Conservation (phyloP, 441 rosid species). For the Adansonia gregorii region DNA sequence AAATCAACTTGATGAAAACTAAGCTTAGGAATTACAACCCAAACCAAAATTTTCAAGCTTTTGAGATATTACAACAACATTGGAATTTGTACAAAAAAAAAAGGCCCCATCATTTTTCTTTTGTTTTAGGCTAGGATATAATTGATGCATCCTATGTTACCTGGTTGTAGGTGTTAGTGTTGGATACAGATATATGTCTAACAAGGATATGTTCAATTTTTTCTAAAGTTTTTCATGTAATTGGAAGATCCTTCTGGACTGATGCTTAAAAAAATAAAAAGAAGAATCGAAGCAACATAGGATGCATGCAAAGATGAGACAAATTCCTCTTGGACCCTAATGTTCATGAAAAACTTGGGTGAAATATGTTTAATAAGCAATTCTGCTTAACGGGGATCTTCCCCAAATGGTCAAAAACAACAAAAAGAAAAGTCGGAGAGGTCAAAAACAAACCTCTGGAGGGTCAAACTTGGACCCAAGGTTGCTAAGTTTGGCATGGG, state of each 20-base stretch:
- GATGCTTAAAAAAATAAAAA: too few species aligned
- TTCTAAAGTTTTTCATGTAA: too few species aligned
- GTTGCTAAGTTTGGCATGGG: conserved; percentile 93
- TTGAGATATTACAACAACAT: not conserved
- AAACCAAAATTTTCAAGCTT: not conserved
- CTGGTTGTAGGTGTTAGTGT: too few species aligned
- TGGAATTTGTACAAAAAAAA: not conserved
- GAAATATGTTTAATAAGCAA: not conserved
- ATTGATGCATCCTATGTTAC: not conserved
- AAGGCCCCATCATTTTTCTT: not conserved
- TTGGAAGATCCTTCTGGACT: too few species aligned
- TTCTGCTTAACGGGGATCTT: too few species aligned
- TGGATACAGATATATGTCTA: too few species aligned
- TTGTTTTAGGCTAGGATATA: not conserved
- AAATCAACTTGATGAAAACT: not conserved
- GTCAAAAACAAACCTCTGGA: conserved; percentile 69
- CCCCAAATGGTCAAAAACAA: not conserved
- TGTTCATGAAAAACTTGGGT: not conserved
- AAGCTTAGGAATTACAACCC: not conserved
- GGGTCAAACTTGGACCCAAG: conserved; percentile 91
- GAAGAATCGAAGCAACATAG: too few species aligned
- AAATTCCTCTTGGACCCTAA: not conserved
- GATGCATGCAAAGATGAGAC: not conserved
- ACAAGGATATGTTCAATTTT: too few species aligned
- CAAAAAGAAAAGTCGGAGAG: not conserved